Base-by-base conservation (phyloP, 345 rosid genomes). In the Boechera stricta region DNA sequence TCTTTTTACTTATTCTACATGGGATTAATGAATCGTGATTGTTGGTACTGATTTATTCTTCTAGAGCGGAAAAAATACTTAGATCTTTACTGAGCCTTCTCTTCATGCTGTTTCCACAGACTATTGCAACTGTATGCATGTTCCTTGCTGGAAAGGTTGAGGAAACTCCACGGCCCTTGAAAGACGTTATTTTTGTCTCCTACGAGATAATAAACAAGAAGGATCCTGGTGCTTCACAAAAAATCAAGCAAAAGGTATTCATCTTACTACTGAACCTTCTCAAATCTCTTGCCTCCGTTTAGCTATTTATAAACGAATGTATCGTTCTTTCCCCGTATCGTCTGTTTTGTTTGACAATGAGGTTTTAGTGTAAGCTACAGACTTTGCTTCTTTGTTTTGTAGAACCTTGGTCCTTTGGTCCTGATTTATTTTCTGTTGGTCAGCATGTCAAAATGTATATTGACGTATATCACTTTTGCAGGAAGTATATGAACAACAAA, bases 91-190 rank as follows among this genome's bases (percentile, higher is more conserved):
- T 54, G 53, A 47, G 33, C 53, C 49, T 18, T 70, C 33, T 71
- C 29, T 26, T 64, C 38, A 56, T 77, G 60, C 36, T 77, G 10
- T 56, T n/a, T 54, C 49, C 39, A 31, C 87, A 94, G 98, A 88
- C 91, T 15, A 86, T 92, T 64, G 98, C 97, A 10, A 92, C 97
- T 1, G 95, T 90, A 62, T 94, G 98, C 80, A 92, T 92, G 98
- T 94, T 94, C 80, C 95, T 92, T 73, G 97, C 98, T 61, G 98
- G 95, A 79, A 94, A 92, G 82, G 98, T 94, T 68, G 97, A 94
- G 77, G 98, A 92, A 89, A 94, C 98, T 74, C 97, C 98, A 24
- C 95, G 97, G 41, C 97, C 95, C 9, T 72, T 90, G 67, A 94
- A 90, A 80, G 97, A 89, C 73, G 97, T 94, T 72, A 94, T 94